Evolutionary conservation across 2,329 filamentous ascomycete species (phyloP).

Genomic region (Helotiales sp.): DNA sequence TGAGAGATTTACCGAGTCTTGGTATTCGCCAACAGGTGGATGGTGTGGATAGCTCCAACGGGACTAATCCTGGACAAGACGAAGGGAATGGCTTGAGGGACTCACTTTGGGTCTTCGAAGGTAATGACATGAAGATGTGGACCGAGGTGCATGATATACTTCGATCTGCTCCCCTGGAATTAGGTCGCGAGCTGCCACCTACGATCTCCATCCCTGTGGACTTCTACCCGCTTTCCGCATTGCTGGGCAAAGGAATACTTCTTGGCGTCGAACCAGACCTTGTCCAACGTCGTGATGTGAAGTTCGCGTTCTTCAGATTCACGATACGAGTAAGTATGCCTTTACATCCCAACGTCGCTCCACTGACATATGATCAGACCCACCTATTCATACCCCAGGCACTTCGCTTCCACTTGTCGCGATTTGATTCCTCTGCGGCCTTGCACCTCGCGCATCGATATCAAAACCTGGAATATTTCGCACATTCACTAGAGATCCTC

Average conservation of each 20-base stretch:
- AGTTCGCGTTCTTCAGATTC: conserved; percentile 87
- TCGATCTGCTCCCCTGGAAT: conserved; percentile 64
- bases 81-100: conserved; percentile 58
- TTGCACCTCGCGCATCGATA: conserved; percentile 83
- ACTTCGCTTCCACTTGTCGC: conserved; percentile 74
- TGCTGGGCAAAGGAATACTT: conserved; percentile 87
- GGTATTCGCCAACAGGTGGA: conserved; percentile 8
- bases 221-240: conserved; percentile 88
- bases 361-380: conserved; percentile 55
- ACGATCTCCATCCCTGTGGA: conserved; percentile 82
- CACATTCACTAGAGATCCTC: conserved; percentile 88
- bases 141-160: conserved; percentile 84
- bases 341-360: not conserved
- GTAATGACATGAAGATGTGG: conserved; percentile 83
- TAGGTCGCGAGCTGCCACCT: conserved; percentile 68
- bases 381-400: conserved; percentile 91
- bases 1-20: conserved; percentile 72
- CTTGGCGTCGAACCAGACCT: conserved; percentile 90
- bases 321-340: conserved; percentile 72
- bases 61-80: conserved; percentile 18
- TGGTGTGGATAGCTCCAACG: conserved; percentile 11
- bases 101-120: conserved; percentile 94
- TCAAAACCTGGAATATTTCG: conserved; percentile 84
- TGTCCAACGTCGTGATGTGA: conserved; percentile 88
- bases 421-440: conserved; percentile 77